Base-by-base conservation (phyloP, 805 yeast species). In the Yarrowia yakushimensis region DNA sequence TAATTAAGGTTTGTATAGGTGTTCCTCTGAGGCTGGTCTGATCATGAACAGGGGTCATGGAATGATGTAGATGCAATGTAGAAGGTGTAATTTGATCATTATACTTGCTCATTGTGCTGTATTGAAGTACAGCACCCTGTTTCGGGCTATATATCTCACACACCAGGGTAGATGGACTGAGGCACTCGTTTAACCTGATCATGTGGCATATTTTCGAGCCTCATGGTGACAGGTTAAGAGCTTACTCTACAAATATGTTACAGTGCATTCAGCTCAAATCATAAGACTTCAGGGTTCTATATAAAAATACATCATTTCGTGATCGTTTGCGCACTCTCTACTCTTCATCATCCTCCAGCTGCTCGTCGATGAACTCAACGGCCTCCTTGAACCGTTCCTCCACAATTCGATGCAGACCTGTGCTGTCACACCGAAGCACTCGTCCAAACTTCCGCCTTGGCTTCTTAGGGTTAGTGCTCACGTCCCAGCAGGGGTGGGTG, bases 391-490 rank as follows among this genome's bases (percentile, higher is more conserved):
- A 88, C 70, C 91, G 79, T 71, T 90, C 97, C 65, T 85, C 85
- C 60, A 90, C 81, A 13, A 90, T 83, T 65, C 87, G 88, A 75
- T 84, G 86, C 64, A 92, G 71, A 1, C 93, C 91, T 68, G 87
- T 93, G 25, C 79, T 66, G 45, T 85, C 84, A 6, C 94, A 82
- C 68, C 86, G 84, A 60, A 92, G 74, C 2, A 94, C 97, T 64
- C 97, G 81, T 22, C 99, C 99, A 70, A 85, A 90, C 73, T 91
- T 93, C 73, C 89, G 85, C 71, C 98, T 83, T 37, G 97, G 97
- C 70, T 86, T 82, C 70, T 90, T 90, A 60, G 69, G 68, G 59
- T 69, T 65, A 64, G 75, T 74, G 31, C 76, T 74, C 11, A 79
- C 78, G 27, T 85, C 86, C 97, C 97, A 93, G 67, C 94, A 87